Evolutionary conservation across 2,329 filamentous ascomycete species (phyloP).

Genomic region (Ophiostoma tasmaniense): DNA sequence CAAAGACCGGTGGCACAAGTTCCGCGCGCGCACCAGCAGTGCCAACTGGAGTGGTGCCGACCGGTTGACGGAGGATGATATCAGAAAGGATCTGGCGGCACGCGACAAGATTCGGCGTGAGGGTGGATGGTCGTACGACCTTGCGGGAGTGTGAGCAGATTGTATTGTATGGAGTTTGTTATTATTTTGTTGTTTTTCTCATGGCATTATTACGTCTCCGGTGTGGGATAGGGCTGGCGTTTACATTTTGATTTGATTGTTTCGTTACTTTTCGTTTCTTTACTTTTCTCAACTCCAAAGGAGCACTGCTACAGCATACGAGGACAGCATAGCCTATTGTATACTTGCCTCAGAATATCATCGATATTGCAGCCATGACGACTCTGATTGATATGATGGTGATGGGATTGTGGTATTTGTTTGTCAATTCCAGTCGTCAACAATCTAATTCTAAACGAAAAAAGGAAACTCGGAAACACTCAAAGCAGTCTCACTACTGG

Average conservation of each 20-base stretch:
- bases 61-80: conserved; percentile 76
- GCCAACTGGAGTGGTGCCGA: conserved; percentile 89
- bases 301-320: neutral
- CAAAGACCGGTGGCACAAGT: conserved; percentile 77
- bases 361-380: neutral
- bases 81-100: conserved; percentile 68
- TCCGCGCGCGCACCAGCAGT: conserved; percentile 83
- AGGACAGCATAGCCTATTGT: neutral
- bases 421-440: too few relatives aligned
- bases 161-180: neutral
- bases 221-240: neutral
- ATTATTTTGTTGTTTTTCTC: neutral
- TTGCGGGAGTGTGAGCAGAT: conserved; percentile 34
- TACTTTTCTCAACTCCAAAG: neutral
- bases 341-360: neutral
- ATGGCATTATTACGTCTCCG: neutral
- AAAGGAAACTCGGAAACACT: neutral
- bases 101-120: conserved; percentile 72
- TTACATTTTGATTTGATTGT: conserved; percentile 2
- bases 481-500: neutral
- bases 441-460: neutral
- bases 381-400: too few relatives aligned
- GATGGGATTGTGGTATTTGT: too few relatives aligned
- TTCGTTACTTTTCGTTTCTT: neutral
- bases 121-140: conserved; percentile 73